These are phyloP conservation scores for Orobanche coerulescens DNA, from an alignment of 257 asterid species.

Conservation along the genomic window DNA sequence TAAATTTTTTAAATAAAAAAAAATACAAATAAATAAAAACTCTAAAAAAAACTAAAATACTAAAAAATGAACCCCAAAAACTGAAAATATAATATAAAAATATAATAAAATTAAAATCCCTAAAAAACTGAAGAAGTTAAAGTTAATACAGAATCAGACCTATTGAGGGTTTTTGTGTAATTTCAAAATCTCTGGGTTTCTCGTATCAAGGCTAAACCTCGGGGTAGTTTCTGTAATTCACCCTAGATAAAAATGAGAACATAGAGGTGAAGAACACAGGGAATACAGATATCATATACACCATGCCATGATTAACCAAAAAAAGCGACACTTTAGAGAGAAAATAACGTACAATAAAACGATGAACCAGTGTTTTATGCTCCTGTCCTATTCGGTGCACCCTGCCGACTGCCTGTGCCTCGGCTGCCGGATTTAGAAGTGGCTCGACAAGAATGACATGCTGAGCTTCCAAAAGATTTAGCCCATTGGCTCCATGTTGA, in stretches of 20 bases:
- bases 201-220: too few relatives aligned
- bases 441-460: conserved; percentile 97
- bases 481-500: conserved; percentile 96
- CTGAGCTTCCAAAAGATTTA: conserved; percentile 92
- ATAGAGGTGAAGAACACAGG: background rate
- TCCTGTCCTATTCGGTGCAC: conserved; percentile 94
- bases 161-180: too few relatives aligned
- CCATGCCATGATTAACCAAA: background rate
- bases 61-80: too few relatives aligned
- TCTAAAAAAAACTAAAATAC: too few relatives aligned
- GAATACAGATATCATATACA: background rate
- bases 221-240: too few relatives aligned
- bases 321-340: background rate
- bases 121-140: too few relatives aligned
- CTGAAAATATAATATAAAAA: too few relatives aligned
- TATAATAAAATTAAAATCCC: too few relatives aligned
- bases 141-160: too few relatives aligned
- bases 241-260: background rate
- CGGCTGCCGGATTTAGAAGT: conserved; percentile 90
- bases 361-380: conserved; percentile 81
- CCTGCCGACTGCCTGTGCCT: conserved; percentile 98
- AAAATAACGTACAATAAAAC: conserved; percentile 63
- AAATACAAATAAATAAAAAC: too few relatives aligned
- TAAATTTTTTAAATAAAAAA: too few relatives aligned
- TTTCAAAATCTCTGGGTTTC: too few relatives aligned